Conservation (phyloP, 1,284 basidiomycete genomes). For the Austroboletus niveus region DNA sequence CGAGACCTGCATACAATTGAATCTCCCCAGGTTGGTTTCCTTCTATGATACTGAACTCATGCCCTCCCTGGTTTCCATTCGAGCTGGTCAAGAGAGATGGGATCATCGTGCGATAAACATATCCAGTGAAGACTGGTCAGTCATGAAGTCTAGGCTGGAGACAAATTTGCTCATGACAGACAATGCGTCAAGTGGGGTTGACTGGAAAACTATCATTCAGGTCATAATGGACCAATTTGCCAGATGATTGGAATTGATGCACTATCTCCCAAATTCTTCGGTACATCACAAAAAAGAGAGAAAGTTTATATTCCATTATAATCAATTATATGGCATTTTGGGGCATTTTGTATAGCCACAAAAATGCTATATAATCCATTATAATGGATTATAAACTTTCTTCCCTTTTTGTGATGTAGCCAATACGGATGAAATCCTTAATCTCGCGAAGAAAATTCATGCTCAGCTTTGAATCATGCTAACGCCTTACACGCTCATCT, state of each 20-base stretch:
- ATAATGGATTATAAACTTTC: no score
- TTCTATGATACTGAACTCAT: conserved; percentile 35
- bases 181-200: conserved; percentile 34
- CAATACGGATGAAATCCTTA: conserved; percentile 6
- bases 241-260: conserved; percentile 41
- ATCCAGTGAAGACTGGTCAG: conserved; percentile 18
- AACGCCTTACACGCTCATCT: conserved; percentile 22
- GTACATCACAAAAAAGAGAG: no score
- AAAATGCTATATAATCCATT: no score
- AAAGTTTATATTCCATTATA: no score
- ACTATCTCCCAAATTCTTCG: conserved; percentile 34
- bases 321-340: no score
- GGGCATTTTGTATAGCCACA: no score
- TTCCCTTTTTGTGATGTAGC: no score
- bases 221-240: conserved; percentile 35
- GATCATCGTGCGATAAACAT: conserved; percentile 34
- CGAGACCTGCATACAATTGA: conserved; percentile 36
- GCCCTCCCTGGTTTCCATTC: conserved; percentile 29
- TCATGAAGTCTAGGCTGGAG: conserved; percentile 21
- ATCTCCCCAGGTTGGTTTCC: conserved; percentile 30
- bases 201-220: conserved; percentile 40
- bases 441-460: conserved; percentile 16
- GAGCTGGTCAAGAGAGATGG: conserved; percentile 25
- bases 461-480: conserved; percentile 24
- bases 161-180: conserved; percentile 16